Conservation (phyloP, 768 basidiomycete species). For the Mycena galopus region DNA sequence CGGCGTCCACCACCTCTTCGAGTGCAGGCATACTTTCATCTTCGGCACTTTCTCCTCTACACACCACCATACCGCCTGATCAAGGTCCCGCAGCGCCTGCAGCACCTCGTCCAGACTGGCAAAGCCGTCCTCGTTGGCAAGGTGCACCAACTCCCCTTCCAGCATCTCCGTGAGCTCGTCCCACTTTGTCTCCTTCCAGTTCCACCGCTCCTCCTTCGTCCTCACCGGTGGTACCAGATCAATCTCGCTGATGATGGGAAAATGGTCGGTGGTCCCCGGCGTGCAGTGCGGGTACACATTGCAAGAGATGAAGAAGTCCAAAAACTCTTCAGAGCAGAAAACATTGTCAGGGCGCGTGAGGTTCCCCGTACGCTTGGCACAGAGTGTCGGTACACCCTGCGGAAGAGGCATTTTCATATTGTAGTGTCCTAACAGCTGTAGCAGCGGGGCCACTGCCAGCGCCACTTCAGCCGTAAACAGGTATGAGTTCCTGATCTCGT, state of each 20-base stretch:
- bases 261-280: slow-evolving; percentile 47
- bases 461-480: neutral
- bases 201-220: neutral
- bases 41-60: no score
- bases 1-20: no score
- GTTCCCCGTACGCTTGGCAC: slow-evolving; percentile 38
- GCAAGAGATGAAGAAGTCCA: slow-evolving; percentile 40
- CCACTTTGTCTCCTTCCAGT: slow-evolving; percentile 44
- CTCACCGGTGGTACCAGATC: slow-evolving; percentile 28
- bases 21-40: no score
- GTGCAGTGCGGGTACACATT: slow-evolving; percentile 25
- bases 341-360: slow-evolving; percentile 53
- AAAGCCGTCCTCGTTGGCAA: no score
- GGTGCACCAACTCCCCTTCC: neutral
- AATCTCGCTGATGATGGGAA: slow-evolving; percentile 45
- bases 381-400: slow-evolving; percentile 43
- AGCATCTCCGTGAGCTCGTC: slow-evolving; percentile 25
- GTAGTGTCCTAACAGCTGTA: neutral
- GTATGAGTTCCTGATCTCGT: neutral
- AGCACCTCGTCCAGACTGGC: no score
- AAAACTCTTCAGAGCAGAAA: slow-evolving; percentile 38
- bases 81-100: no score
- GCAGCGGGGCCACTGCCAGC: neutral
- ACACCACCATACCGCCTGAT: no score
- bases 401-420: slow-evolving; percentile 37